Percentiles rank a stretch among this genome's conserved stretches.
phyloP scores from a whole-genome alignment of 1,139 yeast species.

The Pichia sp. region DNA sequence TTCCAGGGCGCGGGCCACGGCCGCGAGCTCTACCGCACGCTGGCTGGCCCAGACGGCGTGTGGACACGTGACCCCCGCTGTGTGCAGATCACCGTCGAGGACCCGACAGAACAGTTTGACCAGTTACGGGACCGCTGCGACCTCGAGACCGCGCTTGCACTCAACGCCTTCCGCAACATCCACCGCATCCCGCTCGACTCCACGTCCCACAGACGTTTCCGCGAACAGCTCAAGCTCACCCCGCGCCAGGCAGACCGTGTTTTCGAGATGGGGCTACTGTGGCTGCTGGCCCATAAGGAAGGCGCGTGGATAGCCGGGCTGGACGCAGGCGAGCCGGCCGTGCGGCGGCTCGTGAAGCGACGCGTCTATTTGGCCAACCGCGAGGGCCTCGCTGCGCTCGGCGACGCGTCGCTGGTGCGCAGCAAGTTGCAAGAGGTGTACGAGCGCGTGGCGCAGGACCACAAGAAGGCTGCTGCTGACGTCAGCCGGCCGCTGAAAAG shows the following conservation, averaged over 20 bases:
- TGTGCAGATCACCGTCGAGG: slow-evolving; percentile 85
- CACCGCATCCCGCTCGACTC: slow-evolving; percentile 38
- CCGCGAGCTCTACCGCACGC: slow-evolving; percentile 51
- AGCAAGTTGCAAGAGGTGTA: slow-evolving; percentile 78
- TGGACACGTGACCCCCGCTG: slow-evolving; percentile 56
- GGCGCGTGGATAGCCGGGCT: slow-evolving; percentile 9
- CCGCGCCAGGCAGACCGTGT: slow-evolving; percentile 73
- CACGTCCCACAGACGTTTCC: slow-evolving; percentile 34
- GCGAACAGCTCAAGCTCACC: slow-evolving; percentile 54
- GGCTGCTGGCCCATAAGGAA: slow-evolving; percentile 28
- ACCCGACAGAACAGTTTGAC: slow-evolving; percentile 91
- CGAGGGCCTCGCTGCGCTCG: slow-evolving; percentile 66
- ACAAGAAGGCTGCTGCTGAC: not conserved
- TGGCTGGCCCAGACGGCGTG: slow-evolving; percentile 43
- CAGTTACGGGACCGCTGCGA: slow-evolving; percentile 85
- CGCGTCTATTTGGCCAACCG: slow-evolving; percentile 72
- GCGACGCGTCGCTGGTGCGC: slow-evolving; percentile 32
- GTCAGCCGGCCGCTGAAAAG: slow-evolving; percentile 21
- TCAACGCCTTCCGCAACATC: slow-evolving; percentile 17
- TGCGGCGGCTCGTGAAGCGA: slow-evolving; percentile 62
- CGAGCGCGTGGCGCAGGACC: slow-evolving; percentile 40
- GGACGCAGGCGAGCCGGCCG: slow-evolving; percentile 25
- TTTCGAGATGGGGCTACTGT: slow-evolving; percentile 67
- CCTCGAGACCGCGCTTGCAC: slow-evolving; percentile 44
- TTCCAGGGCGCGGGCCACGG: slow-evolving; percentile 74